phyloP scores from a whole-genome alignment of 441 rosid species.

The Codiaeum variegatum region DNA sequence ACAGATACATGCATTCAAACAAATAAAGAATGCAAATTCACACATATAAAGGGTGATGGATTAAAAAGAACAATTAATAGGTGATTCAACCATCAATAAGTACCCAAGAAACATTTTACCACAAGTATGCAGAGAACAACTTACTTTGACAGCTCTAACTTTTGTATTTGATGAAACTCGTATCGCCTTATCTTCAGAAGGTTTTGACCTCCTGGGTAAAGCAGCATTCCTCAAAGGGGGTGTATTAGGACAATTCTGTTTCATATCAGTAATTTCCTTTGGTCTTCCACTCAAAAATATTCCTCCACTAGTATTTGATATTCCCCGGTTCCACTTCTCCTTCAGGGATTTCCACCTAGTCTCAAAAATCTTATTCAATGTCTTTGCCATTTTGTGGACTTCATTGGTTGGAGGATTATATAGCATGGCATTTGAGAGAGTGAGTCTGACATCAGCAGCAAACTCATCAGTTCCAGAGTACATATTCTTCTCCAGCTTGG shows the following conservation, averaged over 20 bases:
- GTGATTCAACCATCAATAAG: neutral
- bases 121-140: conserved; percentile 14
- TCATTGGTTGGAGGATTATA: conserved; percentile 45
- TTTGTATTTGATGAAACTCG: conserved; percentile 26
- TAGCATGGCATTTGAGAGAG: conserved; percentile 49
- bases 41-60: neutral
- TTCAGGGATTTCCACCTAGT: conserved; percentile 55
- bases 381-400: conserved; percentile 41
- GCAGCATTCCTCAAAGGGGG: conserved; percentile 26
- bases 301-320: conserved; percentile 22
- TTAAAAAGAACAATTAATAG: neutral
- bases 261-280: conserved; percentile 31
- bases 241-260: conserved; percentile 32
- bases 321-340: conserved; percentile 38
- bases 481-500: conserved; percentile 32
- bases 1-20: too few species aligned
- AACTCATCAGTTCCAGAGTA: conserved; percentile 37
- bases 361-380: conserved; percentile 48
- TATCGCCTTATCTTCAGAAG: conserved; percentile 24
- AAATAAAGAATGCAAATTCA: too few species aligned
- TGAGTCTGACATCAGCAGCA: conserved; percentile 48
- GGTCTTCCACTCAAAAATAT: conserved; percentile 17
- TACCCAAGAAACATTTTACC: neutral
- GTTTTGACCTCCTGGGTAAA: conserved; percentile 33
- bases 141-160: conserved; percentile 31